Evolutionary conservation across 768 basidiomycete species (phyloP), one percentile per base, ranked within the genome.

Genomic region (Neoboletus subvelutipes): DNA sequence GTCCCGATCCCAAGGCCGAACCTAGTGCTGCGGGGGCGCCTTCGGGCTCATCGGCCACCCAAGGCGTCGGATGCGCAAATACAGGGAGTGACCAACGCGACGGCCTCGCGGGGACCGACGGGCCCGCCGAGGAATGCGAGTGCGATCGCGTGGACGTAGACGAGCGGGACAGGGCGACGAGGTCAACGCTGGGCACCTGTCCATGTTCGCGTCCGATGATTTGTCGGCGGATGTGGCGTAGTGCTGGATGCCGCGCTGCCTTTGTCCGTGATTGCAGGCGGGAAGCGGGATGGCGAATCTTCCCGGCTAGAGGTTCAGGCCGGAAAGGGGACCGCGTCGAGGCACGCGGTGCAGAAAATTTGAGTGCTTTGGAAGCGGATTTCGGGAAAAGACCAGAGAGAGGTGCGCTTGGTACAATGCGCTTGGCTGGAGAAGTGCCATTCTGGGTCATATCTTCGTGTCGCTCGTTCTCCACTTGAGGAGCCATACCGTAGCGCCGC

Each of bases 11-110:
- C 11, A 15, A 24, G 6, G 4, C 20, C 5, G 45, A 31, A 6
- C 33, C 34, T 1, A 51, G 28, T 12, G 29, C 46, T 1, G 39
- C 46, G 5, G 29, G 31, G 1, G 8, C 22, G 4, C 37, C 36
- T 3, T 24, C 12, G 18, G n/a, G 34, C 10, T 45, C 50, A 6
- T 55, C 29, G 7, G 56, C 36, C 8, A 49, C 18, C 34, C 58
- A 57, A 8, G 64, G 52, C 22, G 52, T 40, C 9, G 50, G 15
- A 9, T 54, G 42, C 0, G 50, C 17, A 11, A 52, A 50, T 0
- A 45, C 51, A 1, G 70, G 62, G 10, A 70, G 57, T 1, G 70
- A 69, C 54, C 56, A 57, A 12, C 67, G 71, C 7, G 55, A 15
- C 2, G 26, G 54, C 17, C 36, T 34, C 17, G 22, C 15, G 15